Conservation (phyloP, 148 eudicot species). For the Fallopia convolvulus region DNA sequence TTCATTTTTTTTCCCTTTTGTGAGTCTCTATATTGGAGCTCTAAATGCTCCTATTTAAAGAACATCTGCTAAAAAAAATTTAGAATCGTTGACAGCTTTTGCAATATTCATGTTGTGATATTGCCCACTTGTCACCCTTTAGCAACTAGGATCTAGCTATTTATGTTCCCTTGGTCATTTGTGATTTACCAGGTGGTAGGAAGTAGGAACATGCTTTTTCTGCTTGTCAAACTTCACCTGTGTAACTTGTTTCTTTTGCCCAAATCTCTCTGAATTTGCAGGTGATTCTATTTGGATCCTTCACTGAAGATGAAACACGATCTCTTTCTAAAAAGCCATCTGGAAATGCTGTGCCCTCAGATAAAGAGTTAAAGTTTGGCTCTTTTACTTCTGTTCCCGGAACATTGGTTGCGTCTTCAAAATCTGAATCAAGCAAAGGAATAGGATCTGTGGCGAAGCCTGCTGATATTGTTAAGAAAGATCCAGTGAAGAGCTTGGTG, state of each 20-base stretch:
- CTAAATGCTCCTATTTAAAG: not conserved
- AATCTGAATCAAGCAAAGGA: slow-evolving; percentile 19
- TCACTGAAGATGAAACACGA: slow-evolving; percentile 59
- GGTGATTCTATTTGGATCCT: slow-evolving; percentile 70
- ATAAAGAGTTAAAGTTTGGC: slow-evolving; percentile 38
- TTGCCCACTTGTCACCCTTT: not conserved
- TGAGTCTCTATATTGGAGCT: not conserved
- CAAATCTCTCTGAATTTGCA: slow-evolving; percentile 18
- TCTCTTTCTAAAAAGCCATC: slow-evolving; percentile 29
- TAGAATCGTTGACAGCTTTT: not conserved
- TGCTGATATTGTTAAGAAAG: slow-evolving; percentile 19
- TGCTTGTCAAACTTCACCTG: not conserved
- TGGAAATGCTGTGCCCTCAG: slow-evolving; percentile 16
- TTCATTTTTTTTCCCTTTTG: not conserved
- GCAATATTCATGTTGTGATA: not conserved
- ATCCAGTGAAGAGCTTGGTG: slow-evolving; percentile 12
- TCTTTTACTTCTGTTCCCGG: slow-evolving; percentile 34
- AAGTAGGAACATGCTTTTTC: not conserved
- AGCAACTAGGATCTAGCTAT: not conserved
- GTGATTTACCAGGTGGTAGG: not conserved
- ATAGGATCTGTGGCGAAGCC: slow-evolving; percentile 28
- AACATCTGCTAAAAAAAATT: not conserved
- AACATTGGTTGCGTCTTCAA: slow-evolving; percentile 32
- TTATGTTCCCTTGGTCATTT: not conserved
- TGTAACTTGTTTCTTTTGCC: not conserved